phyloP scores from a whole-genome alignment of 31 red algal genomes.

The Endocladia muricata region DNA sequence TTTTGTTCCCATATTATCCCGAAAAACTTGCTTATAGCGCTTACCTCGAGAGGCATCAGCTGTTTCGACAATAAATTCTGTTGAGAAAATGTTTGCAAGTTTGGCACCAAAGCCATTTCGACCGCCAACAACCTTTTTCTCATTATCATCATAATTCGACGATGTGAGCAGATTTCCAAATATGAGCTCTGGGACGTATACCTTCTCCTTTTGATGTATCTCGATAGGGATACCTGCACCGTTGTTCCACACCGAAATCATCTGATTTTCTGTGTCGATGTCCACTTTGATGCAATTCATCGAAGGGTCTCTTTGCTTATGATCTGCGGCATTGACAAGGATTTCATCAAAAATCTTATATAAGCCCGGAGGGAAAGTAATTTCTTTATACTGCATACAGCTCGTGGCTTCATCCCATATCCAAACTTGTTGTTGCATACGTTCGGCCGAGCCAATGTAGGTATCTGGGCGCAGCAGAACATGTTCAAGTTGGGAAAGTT shows the following conservation, averaged over 20 bases:
- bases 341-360: constrained; percentile 99
- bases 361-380: constrained; percentile 84
- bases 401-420: constrained; percentile 66
- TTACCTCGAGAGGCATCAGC: constrained; percentile 76
- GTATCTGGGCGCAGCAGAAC: constrained; percentile 96
- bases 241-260: constrained; percentile 95
- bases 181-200: constrained; percentile 98
- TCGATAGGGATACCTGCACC: constrained; percentile 95
- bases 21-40: constrained; percentile 89
- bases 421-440: constrained; percentile 59
- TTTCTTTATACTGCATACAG: constrained; percentile 66
- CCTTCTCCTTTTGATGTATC: constrained; percentile 92
- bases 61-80: constrained; percentile 92
- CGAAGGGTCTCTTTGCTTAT: constrained; percentile 88
- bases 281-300: constrained; percentile 90
- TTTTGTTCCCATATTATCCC: constrained; percentile 87
- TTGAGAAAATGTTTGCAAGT: constrained; percentile 99
- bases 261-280: constrained; percentile 87
- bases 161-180: constrained; percentile 98
- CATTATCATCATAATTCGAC: constrained; percentile 98
- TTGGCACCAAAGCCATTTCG: constrained; percentile 99
- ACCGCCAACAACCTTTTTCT: constrained; percentile 98
- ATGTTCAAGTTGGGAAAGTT: constrained; percentile 96
- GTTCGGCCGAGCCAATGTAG: constrained; percentile 92
- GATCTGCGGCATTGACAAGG: constrained; percentile 98